Percentiles rank a stretch among this genome's conserved stretches.
These are phyloP conservation scores for Fusarium sp. DNA, from an alignment of 2,329 filamentous ascomycete genomes.

Conservation along the genomic window DNA sequence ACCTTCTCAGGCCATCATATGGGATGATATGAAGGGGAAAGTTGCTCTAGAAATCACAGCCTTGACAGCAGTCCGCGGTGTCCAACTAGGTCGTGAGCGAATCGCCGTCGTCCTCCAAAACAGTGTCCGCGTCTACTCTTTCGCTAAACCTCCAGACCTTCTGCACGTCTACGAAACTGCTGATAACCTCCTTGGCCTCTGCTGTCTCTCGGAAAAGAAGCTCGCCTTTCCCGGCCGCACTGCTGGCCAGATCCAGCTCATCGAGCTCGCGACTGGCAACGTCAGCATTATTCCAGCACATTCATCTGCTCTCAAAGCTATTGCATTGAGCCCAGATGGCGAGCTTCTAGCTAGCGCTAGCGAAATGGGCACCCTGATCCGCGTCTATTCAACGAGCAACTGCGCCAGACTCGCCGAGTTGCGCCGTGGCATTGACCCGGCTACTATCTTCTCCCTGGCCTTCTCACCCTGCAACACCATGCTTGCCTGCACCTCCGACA, in stretches of 20 bases:
- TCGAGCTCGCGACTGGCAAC: constrained; percentile 82
- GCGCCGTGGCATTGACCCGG: constrained; percentile 89
- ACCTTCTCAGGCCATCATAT: constrained; percentile 79
- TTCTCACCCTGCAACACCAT: constrained; percentile 87
- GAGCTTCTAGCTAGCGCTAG: constrained; percentile 90
- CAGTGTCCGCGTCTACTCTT: constrained; percentile 85
- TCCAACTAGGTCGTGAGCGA: constrained; percentile 82
- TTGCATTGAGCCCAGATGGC: constrained; percentile 85
- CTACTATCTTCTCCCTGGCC: constrained; percentile 87
- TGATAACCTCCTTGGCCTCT: constrained; percentile 86
- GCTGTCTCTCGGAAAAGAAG: constrained; percentile 80
- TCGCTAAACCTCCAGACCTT: constrained; percentile 80
- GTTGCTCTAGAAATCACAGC: constrained; percentile 84
- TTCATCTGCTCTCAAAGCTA: constrained; percentile 81
- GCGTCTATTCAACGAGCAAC: constrained; percentile 85
- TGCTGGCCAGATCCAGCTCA: constrained; percentile 89
- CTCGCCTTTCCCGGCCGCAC: constrained; percentile 92
- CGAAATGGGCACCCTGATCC: constrained; percentile 90
- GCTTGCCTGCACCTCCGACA: constrained; percentile 95
- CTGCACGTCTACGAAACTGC: constrained; percentile 87
- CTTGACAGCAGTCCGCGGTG: constrained; percentile 83
- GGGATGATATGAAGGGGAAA: constrained; percentile 88
- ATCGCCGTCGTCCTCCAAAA: constrained; percentile 88
- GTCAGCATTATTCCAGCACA: constrained; percentile 97
- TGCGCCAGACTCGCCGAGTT: constrained; percentile 88